These are phyloP conservation scores for Mallotus japonicus DNA, from an alignment of 441 rosid species.

Conservation along the genomic window DNA sequence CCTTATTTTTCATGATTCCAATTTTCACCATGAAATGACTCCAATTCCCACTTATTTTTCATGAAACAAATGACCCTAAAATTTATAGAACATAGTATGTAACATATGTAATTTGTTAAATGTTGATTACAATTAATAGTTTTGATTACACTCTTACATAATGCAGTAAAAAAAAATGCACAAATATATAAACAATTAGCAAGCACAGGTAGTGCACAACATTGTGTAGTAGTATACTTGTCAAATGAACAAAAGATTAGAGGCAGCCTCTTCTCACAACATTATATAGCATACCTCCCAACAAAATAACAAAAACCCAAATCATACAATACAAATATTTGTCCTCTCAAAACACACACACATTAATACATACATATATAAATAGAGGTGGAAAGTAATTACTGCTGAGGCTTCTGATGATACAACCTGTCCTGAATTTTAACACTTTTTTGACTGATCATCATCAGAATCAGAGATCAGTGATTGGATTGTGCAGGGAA, in stretches of 20 bases:
- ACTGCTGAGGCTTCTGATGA: not conserved
- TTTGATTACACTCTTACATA: not conserved
- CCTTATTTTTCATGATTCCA: too few species aligned
- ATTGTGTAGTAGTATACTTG: not conserved
- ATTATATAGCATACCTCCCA: not conserved
- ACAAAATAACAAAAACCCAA: not conserved
- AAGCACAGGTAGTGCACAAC: not conserved
- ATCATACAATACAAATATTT: not conserved
- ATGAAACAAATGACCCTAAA: too few species aligned
- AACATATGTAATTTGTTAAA: too few species aligned
- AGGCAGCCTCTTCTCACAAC: not conserved
- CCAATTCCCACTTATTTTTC: too few species aligned
- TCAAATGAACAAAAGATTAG: not conserved
- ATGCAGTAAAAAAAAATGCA: not conserved
- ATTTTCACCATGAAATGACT: too few species aligned
- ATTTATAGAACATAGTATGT: too few species aligned
- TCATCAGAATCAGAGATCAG: constrained; percentile 13
- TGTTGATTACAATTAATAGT: too few species aligned
- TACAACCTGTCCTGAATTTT: constrained; percentile 12
- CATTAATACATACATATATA: not conserved
- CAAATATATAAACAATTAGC: not conserved
- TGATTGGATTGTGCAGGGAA: constrained; percentile 8
- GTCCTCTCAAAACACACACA: not conserved
- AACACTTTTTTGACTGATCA: constrained; percentile 16
- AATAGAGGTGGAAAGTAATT: too few species aligned